A percentile compares a stretch with the other conserved stretches of the same genome.
Conservation (phyloP, 495 filamentous ascomycete genomes). For the Penicillium arizonense region DNA sequence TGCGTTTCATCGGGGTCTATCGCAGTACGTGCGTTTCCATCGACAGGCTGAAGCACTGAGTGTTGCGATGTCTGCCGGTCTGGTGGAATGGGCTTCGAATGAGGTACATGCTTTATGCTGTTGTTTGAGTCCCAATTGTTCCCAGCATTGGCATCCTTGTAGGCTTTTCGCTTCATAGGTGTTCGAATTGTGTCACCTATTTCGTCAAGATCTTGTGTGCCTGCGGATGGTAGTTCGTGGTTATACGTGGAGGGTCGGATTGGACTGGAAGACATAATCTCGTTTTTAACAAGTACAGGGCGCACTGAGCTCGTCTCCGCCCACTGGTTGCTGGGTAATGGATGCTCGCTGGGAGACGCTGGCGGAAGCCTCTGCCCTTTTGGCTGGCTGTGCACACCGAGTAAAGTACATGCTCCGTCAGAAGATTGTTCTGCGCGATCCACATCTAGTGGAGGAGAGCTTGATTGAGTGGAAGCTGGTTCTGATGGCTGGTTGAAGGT, state of each 20-base stretch:
- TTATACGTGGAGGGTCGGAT: constrained; percentile 27
- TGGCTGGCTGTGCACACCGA: constrained; percentile 26
- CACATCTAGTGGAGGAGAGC: constrained; percentile 7
- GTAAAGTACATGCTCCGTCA: constrained; percentile 31
- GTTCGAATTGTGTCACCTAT: constrained; percentile 61
- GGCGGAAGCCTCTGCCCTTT: constrained; percentile 18
- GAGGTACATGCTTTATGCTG: not conserved
- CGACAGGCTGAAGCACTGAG: constrained; percentile 21
- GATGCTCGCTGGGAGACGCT: not conserved
- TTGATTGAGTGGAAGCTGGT: constrained; percentile 12
- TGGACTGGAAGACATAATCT: constrained; percentile 33
- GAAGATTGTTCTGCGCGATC: constrained; percentile 25
- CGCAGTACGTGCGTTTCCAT: constrained; percentile 17
- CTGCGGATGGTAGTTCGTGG: constrained; percentile 13
- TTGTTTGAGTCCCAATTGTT: not conserved
- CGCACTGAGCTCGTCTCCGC: not conserved
- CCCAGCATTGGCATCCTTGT: constrained; percentile 9
- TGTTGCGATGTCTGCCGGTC: not conserved
- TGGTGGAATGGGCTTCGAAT: not conserved
- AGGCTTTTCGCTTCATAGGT: constrained; percentile 54
- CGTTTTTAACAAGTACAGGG: constrained; percentile 30
- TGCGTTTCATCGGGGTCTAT: not conserved
- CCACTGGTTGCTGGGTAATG: not conserved
- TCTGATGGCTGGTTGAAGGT: not conserved
- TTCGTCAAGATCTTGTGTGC: constrained; percentile 74